phyloP scores from a whole-genome alignment of 2,329 filamentous ascomycete genomes.

The Xenoacremonium recifei region DNA sequence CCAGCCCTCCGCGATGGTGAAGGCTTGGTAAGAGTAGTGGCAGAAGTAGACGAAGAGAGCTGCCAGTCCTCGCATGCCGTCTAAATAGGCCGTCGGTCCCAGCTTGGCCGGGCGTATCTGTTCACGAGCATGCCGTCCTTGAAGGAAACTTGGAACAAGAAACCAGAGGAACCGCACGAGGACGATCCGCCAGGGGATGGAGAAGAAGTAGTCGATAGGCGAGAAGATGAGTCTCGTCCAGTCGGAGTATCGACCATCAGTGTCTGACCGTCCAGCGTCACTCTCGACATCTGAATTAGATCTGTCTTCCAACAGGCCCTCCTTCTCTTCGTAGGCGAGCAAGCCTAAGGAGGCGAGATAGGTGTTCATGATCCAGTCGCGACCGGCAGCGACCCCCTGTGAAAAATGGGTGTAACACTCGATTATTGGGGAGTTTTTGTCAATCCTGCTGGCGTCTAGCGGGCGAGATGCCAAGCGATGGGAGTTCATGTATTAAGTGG shows the following conservation, averaged over 20 bases:
- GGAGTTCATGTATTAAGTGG: too few species aligned
- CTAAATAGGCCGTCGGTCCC: conserved; percentile 56
- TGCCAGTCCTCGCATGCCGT: conserved; percentile 56
- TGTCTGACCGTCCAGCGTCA: conserved; percentile 36
- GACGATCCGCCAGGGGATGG: conserved; percentile 36
- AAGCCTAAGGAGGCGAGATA: too few species aligned
- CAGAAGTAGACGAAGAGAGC: conserved; percentile 57
- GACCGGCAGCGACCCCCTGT: too few species aligned
- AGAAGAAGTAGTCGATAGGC: conserved; percentile 27
- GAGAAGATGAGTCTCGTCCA: conserved; percentile 32
- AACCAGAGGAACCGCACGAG: conserved; percentile 41
- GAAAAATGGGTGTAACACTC: too few species aligned
- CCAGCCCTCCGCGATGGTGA: conserved; percentile 50
- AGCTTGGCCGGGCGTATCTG: conserved; percentile 40
- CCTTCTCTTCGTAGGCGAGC: conserved; percentile 45
- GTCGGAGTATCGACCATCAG: conserved; percentile 33
- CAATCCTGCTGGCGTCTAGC: too few species aligned
- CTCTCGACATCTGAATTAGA: conserved; percentile 42
- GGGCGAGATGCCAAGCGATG: too few species aligned
- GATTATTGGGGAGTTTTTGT: too few species aligned
- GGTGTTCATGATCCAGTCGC: too few species aligned
- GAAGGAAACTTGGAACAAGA: conserved; percentile 53
- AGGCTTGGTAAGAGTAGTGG: conserved; percentile 54
- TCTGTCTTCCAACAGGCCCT: conserved; percentile 44
- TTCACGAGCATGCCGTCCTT: conserved; percentile 41